Evolutionary conservation across 176 grass and related monocot species (phyloP), one percentile per base, ranked within the genome.

Genomic region (sorghum (Sorghum bicolor)): DNA sequence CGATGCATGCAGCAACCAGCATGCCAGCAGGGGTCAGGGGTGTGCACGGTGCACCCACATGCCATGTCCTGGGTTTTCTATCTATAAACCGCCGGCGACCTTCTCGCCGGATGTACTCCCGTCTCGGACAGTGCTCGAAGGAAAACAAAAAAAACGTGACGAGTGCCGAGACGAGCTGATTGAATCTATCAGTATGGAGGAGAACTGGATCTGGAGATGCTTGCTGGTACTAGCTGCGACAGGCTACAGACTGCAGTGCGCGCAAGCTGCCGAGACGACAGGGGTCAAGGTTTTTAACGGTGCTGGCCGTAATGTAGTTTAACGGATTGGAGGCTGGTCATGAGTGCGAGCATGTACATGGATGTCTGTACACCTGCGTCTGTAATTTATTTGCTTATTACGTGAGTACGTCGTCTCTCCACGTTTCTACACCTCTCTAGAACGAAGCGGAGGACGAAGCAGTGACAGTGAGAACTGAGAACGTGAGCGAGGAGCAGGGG

Each of bases 201-300:
- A 6, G 47, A 20, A 20, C 66, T 19, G 10, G 37, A 20, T 8
- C 19, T 17, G 10, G 25, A 22, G 15, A 22, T 31, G 4, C 9
- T 32, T 24, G 8, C 9, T 16, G 6, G 39, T 41, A 41, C 40
- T 31, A 45, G 1, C 8, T 2, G 10, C 9, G 37, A 10, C 34
- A 34, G 3, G 0, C 2, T 22, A 37, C 17, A 22, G 33, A 11
- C 67, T 70, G 67, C 28, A 7, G 30, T 50, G 40, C 12, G 29
- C 16, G 36, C 50, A 37, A 78, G 74, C 64, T 24, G 36, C 78
- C 62, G 55, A 74, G 77, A 73, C 57, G 77, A 73, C 57, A 57
- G 44, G 24, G 26, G 65, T 44, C 57, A 20, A 53, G 50, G 60
- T 55, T 67, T 67, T 57, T 19, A 9, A 32, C 67, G n/a, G 69